Evolutionary conservation across 495 filamentous ascomycete species (phyloP).

Genomic region (Talaromyces liani): DNA sequence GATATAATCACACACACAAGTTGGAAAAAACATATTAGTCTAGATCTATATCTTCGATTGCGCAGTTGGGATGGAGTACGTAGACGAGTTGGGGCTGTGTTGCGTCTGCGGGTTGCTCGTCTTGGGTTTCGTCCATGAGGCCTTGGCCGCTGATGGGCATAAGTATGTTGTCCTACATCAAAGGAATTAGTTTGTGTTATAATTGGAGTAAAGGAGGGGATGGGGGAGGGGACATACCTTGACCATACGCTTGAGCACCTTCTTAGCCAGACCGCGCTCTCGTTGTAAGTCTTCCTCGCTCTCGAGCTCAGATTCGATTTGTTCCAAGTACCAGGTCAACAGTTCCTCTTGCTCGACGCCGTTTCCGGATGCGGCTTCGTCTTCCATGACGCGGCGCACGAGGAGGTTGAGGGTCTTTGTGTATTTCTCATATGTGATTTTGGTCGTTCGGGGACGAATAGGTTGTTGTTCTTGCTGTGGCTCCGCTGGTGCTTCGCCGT

Average conservation of each 20-base stretch:
- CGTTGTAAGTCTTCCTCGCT: conserved; percentile 69
- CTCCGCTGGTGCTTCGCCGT: conserved; percentile 31
- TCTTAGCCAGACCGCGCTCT: conserved; percentile 70
- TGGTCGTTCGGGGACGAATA: conserved; percentile 51
- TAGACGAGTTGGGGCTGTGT: conserved; percentile 55
- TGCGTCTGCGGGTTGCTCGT: conserved; percentile 36
- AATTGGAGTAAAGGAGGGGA: background rate
- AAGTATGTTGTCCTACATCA: conserved; percentile 72
- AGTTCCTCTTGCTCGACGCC: conserved; percentile 86
- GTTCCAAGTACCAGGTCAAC: conserved; percentile 87
- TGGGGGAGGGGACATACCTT: conserved; percentile 55
- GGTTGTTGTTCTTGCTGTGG: conserved; percentile 33
- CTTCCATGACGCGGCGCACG: conserved; percentile 72
- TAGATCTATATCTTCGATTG: conserved; percentile 57
- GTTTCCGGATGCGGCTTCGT: conserved; percentile 63
- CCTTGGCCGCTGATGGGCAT: conserved; percentile 88
- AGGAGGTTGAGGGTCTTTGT: conserved; percentile 80
- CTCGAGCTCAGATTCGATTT: conserved; percentile 77
- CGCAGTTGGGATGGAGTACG: conserved; percentile 91
- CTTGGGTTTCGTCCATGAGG: conserved; percentile 50
- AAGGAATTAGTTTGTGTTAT: conserved; percentile 12
- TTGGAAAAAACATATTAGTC: background rate
- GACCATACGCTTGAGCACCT: conserved; percentile 93
- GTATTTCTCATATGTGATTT: conserved; percentile 94
- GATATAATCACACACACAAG: background rate